Evolutionary conservation across 345 rosid species (phyloP).

Genomic region (Pistacia integerrima): DNA sequence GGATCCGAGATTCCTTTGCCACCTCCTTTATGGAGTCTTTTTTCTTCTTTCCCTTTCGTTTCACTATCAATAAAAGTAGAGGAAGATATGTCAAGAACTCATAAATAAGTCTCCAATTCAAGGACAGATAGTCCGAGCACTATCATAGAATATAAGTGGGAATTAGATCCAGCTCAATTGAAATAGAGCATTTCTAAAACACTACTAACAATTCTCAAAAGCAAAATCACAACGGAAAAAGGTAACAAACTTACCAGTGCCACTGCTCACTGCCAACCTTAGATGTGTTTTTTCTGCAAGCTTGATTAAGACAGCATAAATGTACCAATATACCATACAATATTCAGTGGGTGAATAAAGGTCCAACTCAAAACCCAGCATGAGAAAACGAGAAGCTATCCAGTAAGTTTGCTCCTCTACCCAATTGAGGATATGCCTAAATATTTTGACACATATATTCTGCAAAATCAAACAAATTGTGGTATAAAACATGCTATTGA

Average conservation of each 20-base stretch:
- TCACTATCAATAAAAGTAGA: slow-evolving; percentile 48
- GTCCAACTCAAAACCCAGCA: slow-evolving; percentile 91
- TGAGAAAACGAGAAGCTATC: slow-evolving; percentile 88
- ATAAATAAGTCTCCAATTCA: neutral
- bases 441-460: slow-evolving; percentile 49
- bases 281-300: slow-evolving; percentile 82
- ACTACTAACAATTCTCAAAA: neutral
- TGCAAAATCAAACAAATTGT: slow-evolving; percentile 42
- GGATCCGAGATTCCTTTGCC: slow-evolving; percentile 64
- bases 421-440: slow-evolving; percentile 75
- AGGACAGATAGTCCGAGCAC: neutral
- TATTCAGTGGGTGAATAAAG: slow-evolving; percentile 85
- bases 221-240: slow-evolving; percentile 18
- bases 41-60: slow-evolving; percentile 77
- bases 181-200: neutral
- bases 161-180: neutral
- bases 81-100: slow-evolving; percentile 14
- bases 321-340: slow-evolving; percentile 97
- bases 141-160: neutral
- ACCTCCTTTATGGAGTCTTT: slow-evolving; percentile 66
- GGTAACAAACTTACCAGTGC: slow-evolving; percentile 36
- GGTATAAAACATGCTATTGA: neutral
- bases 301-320: slow-evolving; percentile 67
- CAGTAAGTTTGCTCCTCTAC: slow-evolving; percentile 94
- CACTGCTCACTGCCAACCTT: slow-evolving; percentile 46